Evolutionary conservation across 2,329 filamentous ascomycete genomes (phyloP).

Genomic region (Cryphonectria parasitica): DNA sequence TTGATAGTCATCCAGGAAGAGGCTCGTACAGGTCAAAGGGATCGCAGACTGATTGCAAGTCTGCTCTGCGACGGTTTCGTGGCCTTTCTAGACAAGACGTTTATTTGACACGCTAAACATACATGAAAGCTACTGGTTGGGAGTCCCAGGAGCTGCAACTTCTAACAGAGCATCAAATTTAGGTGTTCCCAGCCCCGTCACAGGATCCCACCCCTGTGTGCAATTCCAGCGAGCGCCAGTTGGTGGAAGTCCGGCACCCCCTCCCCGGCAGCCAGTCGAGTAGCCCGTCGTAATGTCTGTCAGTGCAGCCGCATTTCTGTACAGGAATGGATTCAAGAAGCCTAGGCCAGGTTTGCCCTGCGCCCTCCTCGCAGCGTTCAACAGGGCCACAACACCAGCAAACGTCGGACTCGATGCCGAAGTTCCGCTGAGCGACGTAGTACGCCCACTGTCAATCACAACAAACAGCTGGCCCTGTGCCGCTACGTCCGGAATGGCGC

Average conservation of each 20-base stretch:
- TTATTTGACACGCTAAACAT: too few relatives aligned
- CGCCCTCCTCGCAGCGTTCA: conserved; percentile 46
- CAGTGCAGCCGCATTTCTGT: conserved; percentile 38
- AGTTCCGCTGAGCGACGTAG: conserved; percentile 36
- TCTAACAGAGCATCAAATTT: conserved; percentile 24
- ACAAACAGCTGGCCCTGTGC: conserved; percentile 57
- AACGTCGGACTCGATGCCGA: conserved; percentile 45
- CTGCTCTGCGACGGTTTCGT: too few relatives aligned
- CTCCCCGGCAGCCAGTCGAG: conserved; percentile 20
- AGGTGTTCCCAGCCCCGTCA: conserved; percentile 27
- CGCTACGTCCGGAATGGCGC: conserved; percentile 45
- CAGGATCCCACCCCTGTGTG: conserved; percentile 49
- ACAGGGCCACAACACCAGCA: conserved; percentile 44
- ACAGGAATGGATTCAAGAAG: conserved; percentile 43
- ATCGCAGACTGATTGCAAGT: too few relatives aligned
- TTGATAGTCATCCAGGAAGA: too few relatives aligned
- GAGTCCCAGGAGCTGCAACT: conserved; percentile 22
- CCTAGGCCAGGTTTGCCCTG: conserved; percentile 41
- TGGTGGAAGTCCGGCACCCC: conserved; percentile 11
- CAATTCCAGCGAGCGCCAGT: conserved; percentile 24
- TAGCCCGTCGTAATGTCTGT: conserved; percentile 37
- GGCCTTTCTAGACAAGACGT: neutral
- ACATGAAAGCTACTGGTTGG: conserved; percentile 10
- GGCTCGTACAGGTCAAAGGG: too few relatives aligned
- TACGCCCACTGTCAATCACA: conserved; percentile 37